Evolutionary conservation across 495 filamentous ascomycete genomes (phyloP).

Genomic region (Cercophora sp.): DNA sequence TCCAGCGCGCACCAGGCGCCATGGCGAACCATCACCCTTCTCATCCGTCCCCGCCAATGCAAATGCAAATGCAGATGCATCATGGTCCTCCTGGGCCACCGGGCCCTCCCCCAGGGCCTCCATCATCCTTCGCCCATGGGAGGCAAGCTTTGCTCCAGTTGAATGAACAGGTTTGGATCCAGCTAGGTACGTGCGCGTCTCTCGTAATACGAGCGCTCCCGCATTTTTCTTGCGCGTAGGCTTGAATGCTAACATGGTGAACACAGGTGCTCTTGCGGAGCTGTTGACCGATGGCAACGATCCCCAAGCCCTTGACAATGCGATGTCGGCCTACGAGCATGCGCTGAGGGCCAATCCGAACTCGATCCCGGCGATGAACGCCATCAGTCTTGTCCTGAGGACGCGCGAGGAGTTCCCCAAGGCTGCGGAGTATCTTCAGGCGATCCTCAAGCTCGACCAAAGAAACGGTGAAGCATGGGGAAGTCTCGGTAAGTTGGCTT

Average conservation of each 20-base stretch:
- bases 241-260: slow-evolving; percentile 21
- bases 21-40: slow-evolving; percentile 57
- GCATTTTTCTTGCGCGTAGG: neutral
- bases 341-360: slow-evolving; percentile 82
- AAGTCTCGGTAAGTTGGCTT: slow-evolving; percentile 65
- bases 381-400: slow-evolving; percentile 84
- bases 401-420: slow-evolving; percentile 91
- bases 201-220: too few relatives aligned
- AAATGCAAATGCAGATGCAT: slow-evolving; percentile 58
- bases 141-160: slow-evolving; percentile 45
- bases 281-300: slow-evolving; percentile 80
- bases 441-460: slow-evolving; percentile 82
- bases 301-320: slow-evolving; percentile 59
- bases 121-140: slow-evolving; percentile 32
- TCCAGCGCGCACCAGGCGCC: neutral
- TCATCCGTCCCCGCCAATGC: slow-evolving; percentile 53
- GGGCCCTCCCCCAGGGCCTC: slow-evolving; percentile 34
- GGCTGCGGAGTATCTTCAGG: slow-evolving; percentile 88
- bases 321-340: slow-evolving; percentile 81
- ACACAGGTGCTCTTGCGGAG: slow-evolving; percentile 79
- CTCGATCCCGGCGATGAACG: slow-evolving; percentile 91
- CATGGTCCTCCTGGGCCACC: slow-evolving; percentile 48
- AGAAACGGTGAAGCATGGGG: slow-evolving; percentile 96
- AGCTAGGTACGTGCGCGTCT: slow-evolving; percentile 78
- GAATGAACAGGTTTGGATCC: slow-evolving; percentile 90